Percentiles rank a stretch among this genome's conserved stretches.
Evolutionary conservation across 2,329 filamentous ascomycete genomes (phyloP).

Genomic region (Aureobasidium lini): DNA sequence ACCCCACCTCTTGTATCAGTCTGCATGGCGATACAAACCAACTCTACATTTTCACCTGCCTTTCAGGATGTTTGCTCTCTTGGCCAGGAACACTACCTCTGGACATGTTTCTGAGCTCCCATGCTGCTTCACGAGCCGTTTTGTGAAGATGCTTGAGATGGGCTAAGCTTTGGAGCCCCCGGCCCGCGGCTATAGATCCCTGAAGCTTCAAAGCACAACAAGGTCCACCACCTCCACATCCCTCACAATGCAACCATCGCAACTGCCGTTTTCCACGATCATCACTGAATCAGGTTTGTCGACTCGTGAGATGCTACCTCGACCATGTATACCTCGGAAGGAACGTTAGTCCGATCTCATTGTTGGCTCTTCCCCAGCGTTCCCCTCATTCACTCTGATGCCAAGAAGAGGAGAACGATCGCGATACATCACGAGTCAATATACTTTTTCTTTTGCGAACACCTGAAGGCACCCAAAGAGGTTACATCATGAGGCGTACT

Average conservation of each 20-base stretch:
- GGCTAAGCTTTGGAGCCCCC: not conserved
- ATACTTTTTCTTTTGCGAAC: not conserved
- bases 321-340: not conserved
- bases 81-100: no score
- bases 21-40: no score
- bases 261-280: not conserved
- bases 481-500: not conserved
- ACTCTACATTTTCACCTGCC: no score
- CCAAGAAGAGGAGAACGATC: not conserved
- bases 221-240: not conserved
- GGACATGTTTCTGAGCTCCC: no score
- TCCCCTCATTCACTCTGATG: not conserved
- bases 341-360: not conserved
- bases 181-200: not conserved
- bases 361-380: not conserved
- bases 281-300: not conserved
- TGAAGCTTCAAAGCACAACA: not conserved
- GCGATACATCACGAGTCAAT: not conserved
- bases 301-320: not conserved
- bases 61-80: no score
- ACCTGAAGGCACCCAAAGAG: no score
- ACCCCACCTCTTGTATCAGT: no score
- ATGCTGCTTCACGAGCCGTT: not conserved
- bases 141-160: not conserved
- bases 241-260: not conserved